phyloP scores from a whole-genome alignment of 495 filamentous ascomycete species.

The Tuber aestivum region DNA sequence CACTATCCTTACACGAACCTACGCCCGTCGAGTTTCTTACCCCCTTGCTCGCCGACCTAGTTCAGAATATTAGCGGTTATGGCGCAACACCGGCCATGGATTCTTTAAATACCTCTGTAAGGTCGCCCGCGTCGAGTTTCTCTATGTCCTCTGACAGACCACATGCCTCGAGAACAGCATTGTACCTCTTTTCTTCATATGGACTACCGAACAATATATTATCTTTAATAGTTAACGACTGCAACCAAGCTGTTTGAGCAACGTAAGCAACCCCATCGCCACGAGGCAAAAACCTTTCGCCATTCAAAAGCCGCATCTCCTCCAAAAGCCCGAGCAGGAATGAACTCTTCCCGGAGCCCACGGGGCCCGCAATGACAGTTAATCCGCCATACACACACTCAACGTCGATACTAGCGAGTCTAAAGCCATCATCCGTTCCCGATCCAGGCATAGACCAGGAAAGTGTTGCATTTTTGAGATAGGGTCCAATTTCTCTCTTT shows the following conservation, averaged over 20 bases:
- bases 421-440: slow-evolving; percentile 45
- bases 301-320: slow-evolving; percentile 52
- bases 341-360: slow-evolving; percentile 60
- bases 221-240: slow-evolving; percentile 51
- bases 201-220: slow-evolving; percentile 57
- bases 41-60: slow-evolving; percentile 50
- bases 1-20: slow-evolving; percentile 47
- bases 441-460: slow-evolving; percentile 38
- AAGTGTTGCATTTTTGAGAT: slow-evolving; percentile 30
- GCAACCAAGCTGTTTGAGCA: slow-evolving; percentile 56
- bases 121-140: slow-evolving; percentile 58
- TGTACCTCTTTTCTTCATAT: slow-evolving; percentile 48
- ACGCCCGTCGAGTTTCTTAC: slow-evolving; percentile 44
- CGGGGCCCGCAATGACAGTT: slow-evolving; percentile 52
- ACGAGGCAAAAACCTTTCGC: slow-evolving; percentile 51
- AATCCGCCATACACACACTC: slow-evolving; percentile 51
- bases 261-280: slow-evolving; percentile 52
- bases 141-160: slow-evolving; percentile 59
- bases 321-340: slow-evolving; percentile 59
- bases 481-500: slow-evolving; percentile 14
- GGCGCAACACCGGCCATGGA: slow-evolving; percentile 62
- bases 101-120: slow-evolving; percentile 61
- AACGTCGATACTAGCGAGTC: slow-evolving; percentile 48
- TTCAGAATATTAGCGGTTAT: slow-evolving; percentile 55
- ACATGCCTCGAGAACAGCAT: slow-evolving; percentile 57